A percentile compares a stretch with the other conserved stretches of the same genome.
Conservation (phyloP, 2,329 filamentous ascomycete genomes). For the Pestalotiopsis sp. region DNA sequence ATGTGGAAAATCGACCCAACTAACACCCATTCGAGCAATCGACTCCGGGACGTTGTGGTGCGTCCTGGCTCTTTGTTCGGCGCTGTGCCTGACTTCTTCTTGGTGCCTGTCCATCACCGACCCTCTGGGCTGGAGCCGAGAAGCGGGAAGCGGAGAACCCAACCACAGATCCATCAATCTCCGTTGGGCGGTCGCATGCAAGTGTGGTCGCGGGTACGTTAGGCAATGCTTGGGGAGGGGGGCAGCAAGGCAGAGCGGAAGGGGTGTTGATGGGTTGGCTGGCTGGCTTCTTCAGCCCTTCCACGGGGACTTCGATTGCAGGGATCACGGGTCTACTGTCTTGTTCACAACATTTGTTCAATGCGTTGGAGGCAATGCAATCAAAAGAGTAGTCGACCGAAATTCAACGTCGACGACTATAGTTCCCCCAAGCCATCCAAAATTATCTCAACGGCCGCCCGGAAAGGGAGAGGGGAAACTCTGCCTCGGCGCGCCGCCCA, state of each 20-base stretch:
- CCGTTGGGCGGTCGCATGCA: slow-evolving; percentile 2
- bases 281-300: slow-evolving; percentile 11
- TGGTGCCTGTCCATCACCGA: slow-evolving; percentile 13
- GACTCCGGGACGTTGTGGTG: slow-evolving; percentile 5
- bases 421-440: not conserved
- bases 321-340: not conserved
- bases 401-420: not conserved
- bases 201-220: not conserved
- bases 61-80: not conserved
- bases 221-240: not conserved
- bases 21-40: slow-evolving; percentile 13
- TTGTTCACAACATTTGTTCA: not conserved
- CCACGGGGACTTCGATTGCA: slow-evolving; percentile 4
- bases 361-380: slow-evolving; percentile 1
- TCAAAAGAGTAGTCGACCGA: slow-evolving; percentile 2
- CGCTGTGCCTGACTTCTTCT: slow-evolving; percentile 4
- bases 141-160: slow-evolving; percentile 16
- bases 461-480: not conserved
- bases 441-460: not conserved
- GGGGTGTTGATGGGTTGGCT: not conserved
- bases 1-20: not conserved
- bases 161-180: slow-evolving; percentile 10
- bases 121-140: slow-evolving; percentile 15
- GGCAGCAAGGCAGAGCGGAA: too few species aligned
- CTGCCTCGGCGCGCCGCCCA: too few species aligned